Base-by-base conservation (phyloP, 306 rosid species). In the Acacia crassicarpa region DNA sequence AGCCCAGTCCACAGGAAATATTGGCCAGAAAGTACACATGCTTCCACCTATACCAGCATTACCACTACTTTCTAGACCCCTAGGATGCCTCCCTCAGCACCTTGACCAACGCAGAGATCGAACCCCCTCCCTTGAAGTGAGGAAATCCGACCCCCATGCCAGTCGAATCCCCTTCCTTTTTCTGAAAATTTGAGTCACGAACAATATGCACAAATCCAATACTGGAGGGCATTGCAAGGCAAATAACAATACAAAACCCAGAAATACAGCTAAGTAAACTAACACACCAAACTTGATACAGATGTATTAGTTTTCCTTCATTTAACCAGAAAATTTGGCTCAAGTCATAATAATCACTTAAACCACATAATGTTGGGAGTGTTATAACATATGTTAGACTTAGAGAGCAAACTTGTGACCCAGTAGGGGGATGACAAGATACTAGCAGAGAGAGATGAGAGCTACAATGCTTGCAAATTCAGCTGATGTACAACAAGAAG, bases 401-500 rank as follows among this genome's bases (percentile, higher is more conserved):
- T 81, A 77, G 90, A 61, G 77, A 61, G 77, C 85, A 87, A 82
- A 85, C 88, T 83, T 78, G 87, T 79, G 72, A 76, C 73, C 87
- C 86, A 33, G 38, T 23, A 68, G 69, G 19, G 76, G 74, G 81
- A 79, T 25, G 20, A 20, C 8, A 56, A 19, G 62, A 70, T 82
- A 78, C 72, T 71, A 77, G 82, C 4, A 70, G 53, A 41, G 32
- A 23, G 32, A 4, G 67, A n/a, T 43, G 54, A 69, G 71, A 70
- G 86, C 43, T 88, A 87, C 89, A 87, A 84, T 72, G 87, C 91
- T 75, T 83, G 82, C 86, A 85, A 83, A 83, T 82, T 85, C 83
- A 45, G 79, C 69, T 87, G 84, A 89, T 95, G 81, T 89, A 90
- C 99, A 92, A 88, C 94, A 89, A 87, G 5, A 46, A 15, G 40